Base-by-base conservation (phyloP, 371 early-diverging fungal species). In the Syncephalis plumigaleata region DNA sequence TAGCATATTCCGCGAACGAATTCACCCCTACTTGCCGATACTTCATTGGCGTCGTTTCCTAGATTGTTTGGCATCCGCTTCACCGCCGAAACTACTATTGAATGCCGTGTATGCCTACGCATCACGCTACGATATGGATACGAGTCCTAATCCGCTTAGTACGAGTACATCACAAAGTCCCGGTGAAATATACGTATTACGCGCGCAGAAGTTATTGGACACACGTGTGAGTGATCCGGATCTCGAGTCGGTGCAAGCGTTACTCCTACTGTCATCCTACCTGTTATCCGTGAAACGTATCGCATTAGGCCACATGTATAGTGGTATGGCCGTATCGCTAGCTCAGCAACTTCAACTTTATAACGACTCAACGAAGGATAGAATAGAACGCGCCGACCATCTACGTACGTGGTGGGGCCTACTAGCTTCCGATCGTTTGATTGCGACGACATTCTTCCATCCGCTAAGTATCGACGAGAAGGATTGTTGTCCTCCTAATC, bases 31-130 rank as follows among this genome's bases (percentile, higher is more conserved):
- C 21, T 55, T 80, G n/a, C 81, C 81, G 0, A 54, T 79, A 4
- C 42, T 79, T 0, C 79, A 81, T 64, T 70, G 73, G 45, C 60
- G 65, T 4, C 61, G 72, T 1, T 84, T 84, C 47, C 53, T 75
- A 58, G 55, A 57, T 7, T 57, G 55, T 22, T 56, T 54, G 26
- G 49, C 50, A 15, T 54, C 47, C 42, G 54, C 51, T 25, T 45
- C 47, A 17, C 73, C 70, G 9, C 65, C 75, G 5, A 69, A 67
- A 9, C 60, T 80, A 8, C 54, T 84, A 7, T 54, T 81, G 50
- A 74, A 77, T 52, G 67, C 82, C 5, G 78, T 84, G 50, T 84
- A 73, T 53, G 78, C 81, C 0, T 63, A 78, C 0, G 76, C 80
- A 8, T 77, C 81, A 3, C 69, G 81, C 31, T 71, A 31, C 11